phyloP scores from a whole-genome alignment of 169 alveolate species.

The Cryptosporidium andersoni region DNA sequence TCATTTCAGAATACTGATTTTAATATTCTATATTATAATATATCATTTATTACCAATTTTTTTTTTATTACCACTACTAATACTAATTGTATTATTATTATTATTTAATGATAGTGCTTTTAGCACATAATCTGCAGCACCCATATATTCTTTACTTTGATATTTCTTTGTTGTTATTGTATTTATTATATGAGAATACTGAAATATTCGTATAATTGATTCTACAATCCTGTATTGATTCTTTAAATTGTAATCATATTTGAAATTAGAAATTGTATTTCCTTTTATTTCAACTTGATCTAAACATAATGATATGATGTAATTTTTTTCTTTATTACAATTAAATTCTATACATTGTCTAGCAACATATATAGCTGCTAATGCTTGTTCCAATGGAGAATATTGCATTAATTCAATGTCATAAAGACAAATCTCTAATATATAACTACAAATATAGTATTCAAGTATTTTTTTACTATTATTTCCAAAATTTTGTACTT shows the following conservation, averaged over 20 bases:
- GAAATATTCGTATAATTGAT: conserved; percentile 42
- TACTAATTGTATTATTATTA: not conserved
- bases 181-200: conserved; percentile 29
- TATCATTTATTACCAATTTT: not conserved
- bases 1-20: too few species aligned
- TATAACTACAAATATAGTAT: conserved; percentile 52
- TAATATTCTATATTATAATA: not conserved
- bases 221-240: conserved; percentile 32
- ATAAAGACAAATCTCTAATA: conserved; percentile 44
- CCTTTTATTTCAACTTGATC: not conserved
- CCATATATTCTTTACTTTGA: conserved; percentile 49
- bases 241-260: too few species aligned
- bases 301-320: not conserved
- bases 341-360: conserved; percentile 62
- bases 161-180: conserved; percentile 50
- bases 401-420: conserved; percentile 57
- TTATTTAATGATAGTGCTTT: not conserved
- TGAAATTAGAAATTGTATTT: too few species aligned
- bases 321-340: not conserved
- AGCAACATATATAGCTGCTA: conserved; percentile 42
- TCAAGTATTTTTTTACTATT: conserved; percentile 39
- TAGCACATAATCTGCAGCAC: conserved; percentile 64
- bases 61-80: not conserved
- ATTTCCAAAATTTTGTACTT: conserved; percentile 26
- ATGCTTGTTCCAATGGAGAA: conserved; percentile 60